Evolutionary conservation across 2,329 filamentous ascomycete species (phyloP), one percentile per base, ranked within the genome.

Genomic region (Nothophoma quercina): DNA sequence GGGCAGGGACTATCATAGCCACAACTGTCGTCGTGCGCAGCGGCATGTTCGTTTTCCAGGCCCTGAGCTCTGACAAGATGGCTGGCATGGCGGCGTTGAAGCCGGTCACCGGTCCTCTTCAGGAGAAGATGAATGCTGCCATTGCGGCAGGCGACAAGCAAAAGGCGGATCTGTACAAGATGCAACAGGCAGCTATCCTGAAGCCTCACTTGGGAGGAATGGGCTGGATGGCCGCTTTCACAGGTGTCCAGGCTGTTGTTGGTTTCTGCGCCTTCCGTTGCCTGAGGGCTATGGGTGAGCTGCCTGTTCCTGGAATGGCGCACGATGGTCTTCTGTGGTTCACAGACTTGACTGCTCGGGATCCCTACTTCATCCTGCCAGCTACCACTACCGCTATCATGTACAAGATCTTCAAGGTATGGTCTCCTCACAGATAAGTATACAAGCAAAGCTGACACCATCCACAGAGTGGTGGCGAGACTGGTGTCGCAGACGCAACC

Each of bases 181-280:
- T 84, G 69, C 69, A 78, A 57, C 72, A 89, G 40, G 62, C 64
- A 19, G 60, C 73, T 7, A 69, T 91, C 30, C 79, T 85, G 62
- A 78, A 79, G 38, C 64, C 63, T 4, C 43, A 59, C 34, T 50
- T 60, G 18, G 62, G 60, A 30, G 58, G 60, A 16, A 59, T 65
- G 25, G 22, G 49, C 12, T 58, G 54, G 41, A 76, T 80, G 15
- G 77, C 88, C 18, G 56, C 83, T 8, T 85, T 85, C 7, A 72
- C 89, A 58, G 19, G 87, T 22, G 72, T 77, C 1, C 86, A 89
- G 64, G 75, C 88, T 10, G 87, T 92, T 5, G 79, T 96, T 59
- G 89, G 88, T 55, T 91, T 86, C 72, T 91, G 92, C 64, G 87
- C 89, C 54, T 98, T 93, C 80, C 85, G 89, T 55, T 79, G 93